These are phyloP conservation scores for Chloromonas sp. DNA, from an alignment of 163 green algal species.

Conservation along the genomic window DNA sequence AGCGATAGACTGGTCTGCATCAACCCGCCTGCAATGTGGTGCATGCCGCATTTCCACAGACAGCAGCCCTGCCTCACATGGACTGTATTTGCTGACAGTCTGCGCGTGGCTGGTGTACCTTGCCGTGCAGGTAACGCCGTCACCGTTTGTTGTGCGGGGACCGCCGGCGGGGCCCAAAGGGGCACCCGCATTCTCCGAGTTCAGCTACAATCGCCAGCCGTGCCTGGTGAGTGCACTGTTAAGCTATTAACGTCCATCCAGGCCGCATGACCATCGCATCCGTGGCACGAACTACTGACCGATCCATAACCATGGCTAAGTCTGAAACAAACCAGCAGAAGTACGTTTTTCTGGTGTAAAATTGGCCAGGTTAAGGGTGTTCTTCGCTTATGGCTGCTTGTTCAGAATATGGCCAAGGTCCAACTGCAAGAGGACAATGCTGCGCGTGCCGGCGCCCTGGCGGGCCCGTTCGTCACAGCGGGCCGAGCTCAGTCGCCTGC, in stretches of 20 bases:
- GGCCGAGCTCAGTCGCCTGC: neutral
- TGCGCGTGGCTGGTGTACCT: too few species aligned
- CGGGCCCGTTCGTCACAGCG: neutral
- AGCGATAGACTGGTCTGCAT: too few species aligned
- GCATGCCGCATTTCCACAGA: too few species aligned
- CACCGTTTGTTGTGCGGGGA: constrained; percentile 18
- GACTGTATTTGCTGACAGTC: too few species aligned
- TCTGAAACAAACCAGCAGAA: too few species aligned
- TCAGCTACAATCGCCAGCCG: constrained; percentile 5
- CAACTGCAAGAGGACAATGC: neutral
- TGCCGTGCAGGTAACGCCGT: constrained; percentile 7
- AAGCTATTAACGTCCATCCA: neutral
- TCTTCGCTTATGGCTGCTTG: neutral
- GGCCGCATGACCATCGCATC: neutral
- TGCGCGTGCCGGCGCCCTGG: neutral
- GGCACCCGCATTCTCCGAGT: constrained; percentile 26
- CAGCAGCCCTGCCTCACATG: too few species aligned
- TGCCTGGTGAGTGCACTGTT: neutral
- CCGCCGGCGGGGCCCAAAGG: constrained; percentile 1
- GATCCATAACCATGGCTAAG: too few species aligned
- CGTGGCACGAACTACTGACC: neutral
- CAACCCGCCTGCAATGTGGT: too few species aligned
- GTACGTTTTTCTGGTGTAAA: too few species aligned
- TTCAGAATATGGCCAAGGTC: neutral
- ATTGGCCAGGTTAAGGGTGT: neutral